A percentile compares a stretch with the other conserved stretches of the same genome.
Conservation (phyloP, 2,329 filamentous ascomycete genomes). For the Botryotinia globosa region DNA sequence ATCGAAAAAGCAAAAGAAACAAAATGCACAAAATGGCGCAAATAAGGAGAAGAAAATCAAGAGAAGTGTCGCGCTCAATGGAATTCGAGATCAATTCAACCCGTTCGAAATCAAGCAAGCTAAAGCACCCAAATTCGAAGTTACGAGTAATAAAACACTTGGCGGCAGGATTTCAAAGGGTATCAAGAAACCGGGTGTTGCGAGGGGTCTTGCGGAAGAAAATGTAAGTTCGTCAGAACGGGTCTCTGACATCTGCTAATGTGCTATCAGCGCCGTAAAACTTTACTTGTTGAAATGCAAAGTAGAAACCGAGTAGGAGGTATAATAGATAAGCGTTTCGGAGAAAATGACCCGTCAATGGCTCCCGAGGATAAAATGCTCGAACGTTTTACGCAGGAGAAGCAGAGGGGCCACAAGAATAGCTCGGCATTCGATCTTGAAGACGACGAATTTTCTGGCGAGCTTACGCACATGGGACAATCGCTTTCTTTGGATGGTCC, state of each 20-base stretch:
- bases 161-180: constrained; percentile 53
- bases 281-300: constrained; percentile 64
- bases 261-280: constrained; percentile 24
- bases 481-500: constrained; percentile 62
- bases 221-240: constrained; percentile 50
- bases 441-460: constrained; percentile 66
- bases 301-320: constrained; percentile 87
- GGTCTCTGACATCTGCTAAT: constrained; percentile 22
- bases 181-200: constrained; percentile 72
- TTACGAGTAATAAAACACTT: constrained; percentile 62
- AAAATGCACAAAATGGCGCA: constrained; percentile 63
- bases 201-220: constrained; percentile 84
- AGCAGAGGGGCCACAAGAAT: constrained; percentile 74
- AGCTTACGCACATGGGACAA: constrained; percentile 81
- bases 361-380: constrained; percentile 89
- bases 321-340: constrained; percentile 88
- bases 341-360: constrained; percentile 93
- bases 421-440: constrained; percentile 86
- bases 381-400: constrained; percentile 86
- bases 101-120: constrained; percentile 90
- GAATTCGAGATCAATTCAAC: constrained; percentile 94
- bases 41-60: constrained; percentile 71
- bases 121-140: constrained; percentile 78
- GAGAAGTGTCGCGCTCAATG: constrained; percentile 72
- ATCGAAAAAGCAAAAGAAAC: constrained; percentile 90